These are phyloP conservation scores for Misopates orontium DNA, from an alignment of 257 asterid species.

Conservation along the genomic window DNA sequence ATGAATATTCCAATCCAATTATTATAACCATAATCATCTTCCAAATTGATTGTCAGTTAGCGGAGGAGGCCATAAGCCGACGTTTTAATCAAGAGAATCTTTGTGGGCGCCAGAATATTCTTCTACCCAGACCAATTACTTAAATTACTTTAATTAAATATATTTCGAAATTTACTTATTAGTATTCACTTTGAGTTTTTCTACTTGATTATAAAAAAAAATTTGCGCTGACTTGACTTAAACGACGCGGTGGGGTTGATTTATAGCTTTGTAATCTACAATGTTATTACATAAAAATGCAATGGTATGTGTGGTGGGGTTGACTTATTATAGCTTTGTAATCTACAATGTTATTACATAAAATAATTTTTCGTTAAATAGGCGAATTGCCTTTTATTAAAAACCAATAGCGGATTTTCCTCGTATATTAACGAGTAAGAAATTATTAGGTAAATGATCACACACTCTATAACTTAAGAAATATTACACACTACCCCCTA, in stretches of 20 bases:
- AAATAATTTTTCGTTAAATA: too few species aligned
- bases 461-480: too few species aligned
- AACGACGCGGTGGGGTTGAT: not conserved
- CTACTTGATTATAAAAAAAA: not conserved
- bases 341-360: not conserved
- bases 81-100: slow-evolving; percentile 22
- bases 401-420: too few species aligned
- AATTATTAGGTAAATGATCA: too few species aligned
- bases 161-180: not conserved
- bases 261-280: not conserved
- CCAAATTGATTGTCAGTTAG: not conserved
- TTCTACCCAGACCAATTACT: not conserved
- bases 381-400: too few species aligned
- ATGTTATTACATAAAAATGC: not conserved
- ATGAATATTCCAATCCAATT: too few species aligned
- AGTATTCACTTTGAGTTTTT: not conserved
- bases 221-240: not conserved
- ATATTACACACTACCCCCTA: too few species aligned
- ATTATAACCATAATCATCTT: too few species aligned
- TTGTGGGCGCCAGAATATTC: slow-evolving; percentile 25
- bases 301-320: not conserved
- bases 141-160: not conserved
- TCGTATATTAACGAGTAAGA: too few species aligned
- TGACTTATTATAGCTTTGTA: not conserved
- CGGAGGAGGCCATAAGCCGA: not conserved